Percentiles rank a stretch among this genome's conserved stretches.
phyloP scores from a whole-genome alignment of 257 asterid genomes.

The Gentiana macrophylla region DNA sequence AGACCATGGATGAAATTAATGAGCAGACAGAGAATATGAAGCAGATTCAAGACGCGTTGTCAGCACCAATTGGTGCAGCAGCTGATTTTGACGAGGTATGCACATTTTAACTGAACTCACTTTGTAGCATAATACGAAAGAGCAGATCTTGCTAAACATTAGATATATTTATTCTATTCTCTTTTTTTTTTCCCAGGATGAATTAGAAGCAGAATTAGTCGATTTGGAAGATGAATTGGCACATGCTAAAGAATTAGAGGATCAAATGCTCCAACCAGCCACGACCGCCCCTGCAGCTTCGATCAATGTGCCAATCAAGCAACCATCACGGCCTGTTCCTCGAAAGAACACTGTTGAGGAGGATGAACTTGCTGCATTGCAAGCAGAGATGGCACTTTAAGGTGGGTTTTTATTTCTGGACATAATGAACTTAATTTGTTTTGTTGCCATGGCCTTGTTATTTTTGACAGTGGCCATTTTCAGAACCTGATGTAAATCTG shows the following conservation, averaged over 20 bases:
- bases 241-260: slow-evolving; percentile 15
- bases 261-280: slow-evolving; percentile 28
- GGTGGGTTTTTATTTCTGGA: neutral
- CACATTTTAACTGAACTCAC: neutral
- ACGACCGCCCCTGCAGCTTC: slow-evolving; percentile 24
- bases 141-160: neutral
- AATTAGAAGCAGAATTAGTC: slow-evolving; percentile 33
- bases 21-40: slow-evolving; percentile 30
- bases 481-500: too few species aligned
- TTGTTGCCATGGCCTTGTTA: too few species aligned
- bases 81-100: slow-evolving; percentile 30
- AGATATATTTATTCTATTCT: neutral
- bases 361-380: slow-evolving; percentile 29
- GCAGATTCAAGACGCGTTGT: slow-evolving; percentile 27
- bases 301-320: slow-evolving; percentile 17
- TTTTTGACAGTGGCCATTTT: too few species aligned
- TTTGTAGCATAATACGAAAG: neutral
- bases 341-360: slow-evolving; percentile 21
- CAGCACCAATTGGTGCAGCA: slow-evolving; percentile 28
- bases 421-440: too few species aligned
- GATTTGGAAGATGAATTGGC: slow-evolving; percentile 20
- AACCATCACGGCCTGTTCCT: slow-evolving; percentile 17
- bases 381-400: slow-evolving; percentile 30
- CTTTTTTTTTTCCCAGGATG: slow-evolving; percentile 14
- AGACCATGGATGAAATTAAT: slow-evolving; percentile 29